phyloP scores from a whole-genome alignment of 2,329 filamentous ascomycete species.

The Graphilbum fragrans region DNA sequence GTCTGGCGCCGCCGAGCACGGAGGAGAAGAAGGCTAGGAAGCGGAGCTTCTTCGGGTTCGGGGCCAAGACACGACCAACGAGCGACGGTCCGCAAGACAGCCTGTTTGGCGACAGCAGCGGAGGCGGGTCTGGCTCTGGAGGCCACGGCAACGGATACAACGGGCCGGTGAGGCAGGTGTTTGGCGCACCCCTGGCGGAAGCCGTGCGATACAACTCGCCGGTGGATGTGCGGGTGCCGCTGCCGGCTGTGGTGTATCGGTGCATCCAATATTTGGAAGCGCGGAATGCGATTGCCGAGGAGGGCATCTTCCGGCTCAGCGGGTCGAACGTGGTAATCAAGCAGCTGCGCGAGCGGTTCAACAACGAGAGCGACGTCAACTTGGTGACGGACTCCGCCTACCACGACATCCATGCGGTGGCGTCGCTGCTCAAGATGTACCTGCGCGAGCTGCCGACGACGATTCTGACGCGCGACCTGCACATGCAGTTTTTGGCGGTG shows the following conservation, averaged over 20 bases:
- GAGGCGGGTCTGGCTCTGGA: slow-evolving; percentile 34
- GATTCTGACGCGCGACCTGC: slow-evolving; percentile 81
- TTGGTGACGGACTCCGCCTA: slow-evolving; percentile 71
- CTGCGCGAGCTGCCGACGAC: slow-evolving; percentile 83
- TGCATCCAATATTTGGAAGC: slow-evolving; percentile 86
- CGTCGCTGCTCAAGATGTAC: slow-evolving; percentile 87
- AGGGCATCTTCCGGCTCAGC: slow-evolving; percentile 92
- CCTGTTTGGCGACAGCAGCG: slow-evolving; percentile 23
- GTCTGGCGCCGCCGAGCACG: slow-evolving; percentile 30
- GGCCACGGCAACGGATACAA: slow-evolving; percentile 13
- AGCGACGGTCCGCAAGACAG: slow-evolving; percentile 43
- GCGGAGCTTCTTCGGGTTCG: slow-evolving; percentile 62
- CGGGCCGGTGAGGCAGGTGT: slow-evolving; percentile 57
- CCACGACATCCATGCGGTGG: slow-evolving; percentile 92
- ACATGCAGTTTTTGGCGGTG: slow-evolving; percentile 75
- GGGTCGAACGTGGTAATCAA: slow-evolving; percentile 96
- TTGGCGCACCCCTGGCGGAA: slow-evolving; percentile 75
- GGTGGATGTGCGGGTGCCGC: slow-evolving; percentile 55
- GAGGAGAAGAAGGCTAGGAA: slow-evolving; percentile 78
- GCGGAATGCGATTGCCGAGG: slow-evolving; percentile 71
- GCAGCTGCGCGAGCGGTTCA: slow-evolving; percentile 82
- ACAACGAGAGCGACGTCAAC: slow-evolving; percentile 83
- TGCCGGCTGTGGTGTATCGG: slow-evolving; percentile 89
- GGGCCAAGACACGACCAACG: slow-evolving; percentile 45
- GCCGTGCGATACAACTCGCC: slow-evolving; percentile 75